Evolutionary conservation across 2,329 filamentous ascomycete species (phyloP), one percentile per base, ranked within the genome.

Genomic region (Aureobasidium sp.): DNA sequence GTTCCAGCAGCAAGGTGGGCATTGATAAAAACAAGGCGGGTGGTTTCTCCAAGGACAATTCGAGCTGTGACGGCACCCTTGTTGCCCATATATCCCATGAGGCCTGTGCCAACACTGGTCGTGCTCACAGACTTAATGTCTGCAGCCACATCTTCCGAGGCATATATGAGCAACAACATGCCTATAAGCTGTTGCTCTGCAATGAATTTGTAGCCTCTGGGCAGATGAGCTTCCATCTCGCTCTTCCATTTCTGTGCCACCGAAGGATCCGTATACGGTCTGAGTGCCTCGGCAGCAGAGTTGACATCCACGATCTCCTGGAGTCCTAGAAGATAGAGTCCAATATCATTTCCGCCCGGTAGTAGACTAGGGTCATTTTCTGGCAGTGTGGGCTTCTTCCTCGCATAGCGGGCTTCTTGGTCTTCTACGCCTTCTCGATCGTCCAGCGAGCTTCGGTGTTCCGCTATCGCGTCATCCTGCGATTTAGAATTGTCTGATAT

Each of bases 71-170:
- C 88, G 4, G 90, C 93, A 1, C 94, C 94, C 73, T 99, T 99
- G 74, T 99, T 99, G 10, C 94, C 94, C 78, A 97, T 87, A 71
- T 96, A 96, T 0, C 93, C 93, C 75, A 95, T 84, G 47, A 97
- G 75, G 0, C 94, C 94, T 0, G 94, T 99, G 0, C 92, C 93
- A 8, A 97, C 87, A 63, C 85, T 88, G 5, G 86, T 86, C 1
- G 88, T 92, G 74, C 90, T 95, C 67, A 96, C 85, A 53, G 90
- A 89, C 65, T 86, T 89, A 68, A 97, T 84, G 2, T 87, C 88
- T 0, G 86, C 81, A 1, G 84, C 84, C 44, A 97, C 80, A 9
- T 86, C 82, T 0, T 92, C 87, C 0, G 92, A 90, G 2, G 91
- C 92, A 71, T 94, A 97, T 29, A 97, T 82, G 32, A 97, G 79